Base-by-base conservation (phyloP, 148 eudicot species). In the Chenopodium suecicum region DNA sequence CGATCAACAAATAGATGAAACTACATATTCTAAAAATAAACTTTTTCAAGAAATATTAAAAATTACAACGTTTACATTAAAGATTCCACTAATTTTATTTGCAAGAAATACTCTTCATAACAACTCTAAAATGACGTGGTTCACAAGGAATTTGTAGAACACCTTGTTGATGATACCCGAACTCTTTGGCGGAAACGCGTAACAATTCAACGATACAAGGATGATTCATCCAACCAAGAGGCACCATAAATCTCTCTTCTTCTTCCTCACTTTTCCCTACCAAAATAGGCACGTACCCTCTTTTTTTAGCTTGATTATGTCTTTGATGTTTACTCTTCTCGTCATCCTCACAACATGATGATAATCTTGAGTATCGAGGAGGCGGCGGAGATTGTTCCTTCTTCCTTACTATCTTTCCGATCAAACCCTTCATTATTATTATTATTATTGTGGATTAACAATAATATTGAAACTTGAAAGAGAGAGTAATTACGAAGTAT, bases 241-340 rank as follows among this genome's bases (percentile, higher is more conserved):
- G 83, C 64, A 80, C 83, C 83, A 74, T 80, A 64, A 80, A 73
- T 37, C 78, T 80, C 23, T 80, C 83, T 47, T 80, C 78, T 20
- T 80, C 83, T n/a, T 73, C 78, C 14, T 73, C 78, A 74, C n/a
- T 41, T 14, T 73, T 73, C 1, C 83, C 83, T 9, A 80, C 83
- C 64, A 74, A 64, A 27, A 80, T 32, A 29, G 83, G 83, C 72
- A 80, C 83, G 48, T 29, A 80, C 29, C 83, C 83, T 64, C 20
- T 74, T 22, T 37, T 37, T 37, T 37, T 37, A 37, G 44, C 37
- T 6, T 37, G 0, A 37, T 37, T 6, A 37, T 5, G 44, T 37
- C 44, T 37, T 37, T 37, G 7, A 37, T 37, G 44, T 37, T 37
- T 37, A 7, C 6, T 37, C 41, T 37, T 37, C 41, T 4, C 41